Base-by-base conservation (phyloP, 2,329 filamentous ascomycete genomes). In the Mycosphaerelloides madeirae region DNA sequence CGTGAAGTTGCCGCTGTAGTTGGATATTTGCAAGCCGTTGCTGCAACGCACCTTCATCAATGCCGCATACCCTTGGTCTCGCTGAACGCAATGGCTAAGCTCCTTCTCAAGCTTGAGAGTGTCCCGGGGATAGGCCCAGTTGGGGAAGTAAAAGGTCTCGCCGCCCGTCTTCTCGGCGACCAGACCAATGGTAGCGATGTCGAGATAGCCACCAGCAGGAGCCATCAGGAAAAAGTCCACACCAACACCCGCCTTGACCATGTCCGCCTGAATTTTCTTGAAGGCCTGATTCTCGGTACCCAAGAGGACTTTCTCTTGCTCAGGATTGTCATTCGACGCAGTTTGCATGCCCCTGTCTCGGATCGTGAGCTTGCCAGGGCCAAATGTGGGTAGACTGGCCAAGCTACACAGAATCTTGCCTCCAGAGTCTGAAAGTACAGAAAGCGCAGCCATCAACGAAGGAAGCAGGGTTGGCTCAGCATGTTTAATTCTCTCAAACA, bases 21-120 rank as follows among this genome's bases (percentile, higher is more conserved):
- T 80, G 13, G 87, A 82, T 13, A 98, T 85, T 64, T 98, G 93
- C 41, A 98, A 75, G 14, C 93, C 93, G 59, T 95, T 98, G 14
- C 90, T 96, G 71, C 93, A 98, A 50, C 93, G 85, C 46, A 98
- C 91, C 74, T 98, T 98, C 87, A 98, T 94, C 57, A 98, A 73
- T 15, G 89, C 89, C 68, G 96, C 91, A 71, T 87, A 97, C 16
- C 93, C 93, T 36, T 91, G 95, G 65, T 96, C 90, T 51, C 93
- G 79, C 2, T 83, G 89, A 22, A 96, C 81, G 0, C 87, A 82
- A 61, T 96, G 91, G 55, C 83, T 80, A 53, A 98, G 81, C 69
- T 98, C 93, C 37, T 84, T 79, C 2, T 84, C 84, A 31, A 98
- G 71, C 70, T 91, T 94, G 44, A 87, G 76, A 33, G 84, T 81